phyloP scores from a whole-genome alignment of 2,329 filamentous ascomycete species.

The Epichloe glyceriae region DNA sequence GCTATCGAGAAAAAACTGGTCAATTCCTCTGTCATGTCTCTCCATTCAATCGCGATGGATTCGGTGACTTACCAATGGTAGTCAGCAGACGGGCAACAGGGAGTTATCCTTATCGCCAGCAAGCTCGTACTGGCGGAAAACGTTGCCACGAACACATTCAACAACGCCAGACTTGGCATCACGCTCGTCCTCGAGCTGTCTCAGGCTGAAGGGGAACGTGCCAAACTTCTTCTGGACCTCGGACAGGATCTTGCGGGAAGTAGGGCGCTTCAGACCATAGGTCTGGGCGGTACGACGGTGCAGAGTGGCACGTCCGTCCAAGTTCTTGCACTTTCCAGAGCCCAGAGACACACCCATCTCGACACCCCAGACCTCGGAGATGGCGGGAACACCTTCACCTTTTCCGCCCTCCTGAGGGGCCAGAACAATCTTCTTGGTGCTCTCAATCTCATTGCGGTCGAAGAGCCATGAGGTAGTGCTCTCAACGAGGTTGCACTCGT shows the following conservation, averaged over 20 bases:
- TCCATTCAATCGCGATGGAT: not conserved
- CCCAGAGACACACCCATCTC: slow-evolving; percentile 89
- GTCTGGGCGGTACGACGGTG: slow-evolving; percentile 88
- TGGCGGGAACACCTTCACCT: slow-evolving; percentile 77
- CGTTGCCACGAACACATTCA: slow-evolving; percentile 85
- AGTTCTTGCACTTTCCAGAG: slow-evolving; percentile 85
- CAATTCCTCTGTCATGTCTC: slow-evolving; percentile 22
- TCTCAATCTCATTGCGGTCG: slow-evolving; percentile 94
- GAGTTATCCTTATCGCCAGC: slow-evolving; percentile 85
- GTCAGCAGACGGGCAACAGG: slow-evolving; percentile 77
- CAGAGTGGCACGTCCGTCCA: slow-evolving; percentile 78
- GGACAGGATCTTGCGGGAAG: slow-evolving; percentile 80
- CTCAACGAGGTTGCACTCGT: slow-evolving; percentile 87
- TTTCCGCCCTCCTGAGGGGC: slow-evolving; percentile 75
- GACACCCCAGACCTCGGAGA: slow-evolving; percentile 94
- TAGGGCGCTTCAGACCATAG: slow-evolving; percentile 86
- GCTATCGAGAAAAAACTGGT: slow-evolving; percentile 29
- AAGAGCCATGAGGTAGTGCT: slow-evolving; percentile 97
- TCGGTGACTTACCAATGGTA: slow-evolving; percentile 64
- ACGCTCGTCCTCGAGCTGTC: slow-evolving; percentile 93
- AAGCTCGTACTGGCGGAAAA: slow-evolving; percentile 91
- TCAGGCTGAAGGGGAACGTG: slow-evolving; percentile 92
- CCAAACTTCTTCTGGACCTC: slow-evolving; percentile 97
- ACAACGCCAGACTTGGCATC: slow-evolving; percentile 91
- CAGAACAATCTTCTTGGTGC: slow-evolving; percentile 93